Evolutionary conservation across 768 basidiomycete genomes (phyloP), one percentile per base, ranked within the genome.

Genomic region (Gyrodon lividus): DNA sequence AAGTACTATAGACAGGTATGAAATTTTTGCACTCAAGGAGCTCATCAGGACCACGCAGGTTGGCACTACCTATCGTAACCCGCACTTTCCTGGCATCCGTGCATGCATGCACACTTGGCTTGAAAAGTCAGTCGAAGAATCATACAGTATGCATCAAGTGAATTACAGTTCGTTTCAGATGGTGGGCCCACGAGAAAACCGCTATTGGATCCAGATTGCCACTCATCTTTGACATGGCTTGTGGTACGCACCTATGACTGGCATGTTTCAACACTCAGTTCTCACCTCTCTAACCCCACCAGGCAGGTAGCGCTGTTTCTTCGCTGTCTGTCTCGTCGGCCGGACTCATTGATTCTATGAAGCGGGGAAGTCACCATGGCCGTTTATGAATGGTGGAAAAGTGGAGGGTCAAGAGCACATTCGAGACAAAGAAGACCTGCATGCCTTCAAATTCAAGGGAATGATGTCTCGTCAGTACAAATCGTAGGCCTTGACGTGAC

Each of bases 11-110:
- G 51, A 37, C 64, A 66, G 66, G 65, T 66, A 37, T 17, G 57
- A 20, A 23, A 19, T 6, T 16, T 35, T 23, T 22, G 17, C 26
- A n/a, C 13, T 6, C 12, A 24, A 33, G 28, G 42, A 5, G 7
- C 19, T 31, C 8, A 20, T 23, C 13, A 20, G 12, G 22, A 22
- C 30, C 14, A 14, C 20, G 6, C 31, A 80, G 70, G 84, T 87
- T 1, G 80, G 80, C n/a, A 67, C 80, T 17, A 81, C 78, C 9
- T 87, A 89, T 66, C 79, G 86, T 12, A 88, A 88, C 60, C 85
- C 86, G 0, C 86, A 87, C 67, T 86, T 81, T 55, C 83, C 82
- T 2, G 85, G 83, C 6, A 74, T 87, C 47, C 75, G 80, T 51
- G 77, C 75, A 24, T 78, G 77, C 62, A 66, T 83, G 19, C 76